These are phyloP conservation scores for Aegilops sharonensis DNA, from an alignment of 176 grass and related monocot genomes.

Conservation along the genomic window DNA sequence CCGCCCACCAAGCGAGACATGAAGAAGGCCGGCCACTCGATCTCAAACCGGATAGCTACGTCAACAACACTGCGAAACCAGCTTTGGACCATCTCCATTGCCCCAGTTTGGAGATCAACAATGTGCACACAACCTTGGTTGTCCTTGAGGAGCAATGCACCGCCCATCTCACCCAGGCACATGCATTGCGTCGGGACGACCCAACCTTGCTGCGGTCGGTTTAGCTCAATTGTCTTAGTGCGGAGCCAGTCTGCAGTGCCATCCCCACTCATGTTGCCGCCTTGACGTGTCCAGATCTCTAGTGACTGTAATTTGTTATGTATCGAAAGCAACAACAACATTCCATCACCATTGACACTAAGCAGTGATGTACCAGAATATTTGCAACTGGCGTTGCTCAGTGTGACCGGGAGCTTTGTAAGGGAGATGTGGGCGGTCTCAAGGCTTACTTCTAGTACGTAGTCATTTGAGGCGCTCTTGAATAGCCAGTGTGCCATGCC, in stretches of 20 bases:
- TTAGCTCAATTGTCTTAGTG: not conserved
- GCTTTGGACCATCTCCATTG: not conserved
- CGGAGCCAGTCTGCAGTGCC: not conserved
- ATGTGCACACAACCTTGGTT: not conserved
- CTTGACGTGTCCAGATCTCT: not conserved
- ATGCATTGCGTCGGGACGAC: not conserved
- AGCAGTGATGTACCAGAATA: not conserved
- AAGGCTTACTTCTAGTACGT: not conserved
- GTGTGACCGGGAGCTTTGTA: not conserved
- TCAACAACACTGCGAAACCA: not conserved
- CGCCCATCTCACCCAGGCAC: not conserved
- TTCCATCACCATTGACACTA: not conserved
- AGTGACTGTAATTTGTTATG: accelerated
- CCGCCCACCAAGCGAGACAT: not conserved
- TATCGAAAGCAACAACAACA: not conserved
- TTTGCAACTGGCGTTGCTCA: not conserved
- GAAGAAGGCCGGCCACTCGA: not conserved
- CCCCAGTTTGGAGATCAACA: not conserved
- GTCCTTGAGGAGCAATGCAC: not conserved
- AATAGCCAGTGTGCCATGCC: not conserved
- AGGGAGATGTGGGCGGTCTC: not conserved
- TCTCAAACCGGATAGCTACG: not conserved
- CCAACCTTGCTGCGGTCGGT: not conserved
- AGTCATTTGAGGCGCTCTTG: not conserved
- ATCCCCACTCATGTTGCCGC: not conserved